A percentile compares a stretch with the other conserved stretches of the same genome.
These are phyloP conservation scores for Bipolaris gigantea DNA, from an alignment of 2,329 filamentous ascomycete genomes.

Conservation along the genomic window DNA sequence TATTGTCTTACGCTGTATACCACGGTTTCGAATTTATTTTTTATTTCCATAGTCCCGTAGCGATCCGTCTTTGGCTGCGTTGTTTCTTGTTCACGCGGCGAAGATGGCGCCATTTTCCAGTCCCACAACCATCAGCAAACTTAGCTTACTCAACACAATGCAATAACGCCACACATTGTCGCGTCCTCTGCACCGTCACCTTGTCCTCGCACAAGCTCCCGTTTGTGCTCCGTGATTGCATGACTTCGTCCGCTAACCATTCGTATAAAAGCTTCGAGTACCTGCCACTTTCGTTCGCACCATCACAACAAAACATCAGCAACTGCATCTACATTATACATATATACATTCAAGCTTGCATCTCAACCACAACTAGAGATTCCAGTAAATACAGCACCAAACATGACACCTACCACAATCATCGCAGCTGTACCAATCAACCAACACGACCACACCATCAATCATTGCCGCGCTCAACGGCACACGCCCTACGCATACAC, in stretches of 20 bases:
- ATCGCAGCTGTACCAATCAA: constrained; percentile 4
- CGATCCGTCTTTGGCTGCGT: not conserved
- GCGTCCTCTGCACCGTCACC: not conserved
- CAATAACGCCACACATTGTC: not conserved
- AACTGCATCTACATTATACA: not conserved
- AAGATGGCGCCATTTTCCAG: constrained; percentile 5
- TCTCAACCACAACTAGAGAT: not conserved
- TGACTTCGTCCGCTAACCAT: not conserved
- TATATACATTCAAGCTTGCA: not conserved
- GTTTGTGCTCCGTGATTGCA: not conserved
- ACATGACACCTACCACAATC: not conserved
- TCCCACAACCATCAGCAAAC: constrained; percentile 8
- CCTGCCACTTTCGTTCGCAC: not conserved
- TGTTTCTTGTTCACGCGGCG: not conserved
- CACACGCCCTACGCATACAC: constrained; percentile 9
- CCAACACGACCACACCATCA: constrained; percentile 10
- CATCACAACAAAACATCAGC: not conserved
- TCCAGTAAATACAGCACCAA: not conserved
- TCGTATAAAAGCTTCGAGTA: not conserved
- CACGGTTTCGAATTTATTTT: not conserved
- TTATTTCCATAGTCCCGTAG: not conserved
- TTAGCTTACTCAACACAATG: not conserved
- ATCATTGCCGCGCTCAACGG: constrained; percentile 15
- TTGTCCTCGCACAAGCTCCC: not conserved
- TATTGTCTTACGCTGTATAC: not conserved